phyloP scores from a whole-genome alignment of 2,329 filamentous ascomycete genomes.

The Pseudocercospora musae region DNA sequence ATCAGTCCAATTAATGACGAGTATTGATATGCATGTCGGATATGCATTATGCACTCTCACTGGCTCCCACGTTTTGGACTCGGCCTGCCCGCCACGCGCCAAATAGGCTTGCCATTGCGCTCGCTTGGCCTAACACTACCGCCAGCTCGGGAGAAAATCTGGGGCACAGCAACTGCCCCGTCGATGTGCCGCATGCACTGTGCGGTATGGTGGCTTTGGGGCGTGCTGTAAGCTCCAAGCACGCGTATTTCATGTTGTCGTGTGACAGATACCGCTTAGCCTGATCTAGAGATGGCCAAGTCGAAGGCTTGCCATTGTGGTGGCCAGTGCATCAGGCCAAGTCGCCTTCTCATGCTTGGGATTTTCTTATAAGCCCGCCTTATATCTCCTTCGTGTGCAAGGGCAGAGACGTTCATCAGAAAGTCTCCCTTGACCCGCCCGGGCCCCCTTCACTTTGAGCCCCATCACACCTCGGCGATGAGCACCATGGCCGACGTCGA shows the following conservation, averaged over 20 bases:
- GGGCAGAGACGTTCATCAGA: neutral
- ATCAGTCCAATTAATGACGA: neutral
- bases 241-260: neutral
- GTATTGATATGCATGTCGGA: neutral
- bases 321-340: neutral
- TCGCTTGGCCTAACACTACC: neutral
- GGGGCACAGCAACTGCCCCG: neutral
- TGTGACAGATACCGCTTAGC: neutral
- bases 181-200: neutral
- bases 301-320: neutral
- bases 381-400: neutral
- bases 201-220: neutral
- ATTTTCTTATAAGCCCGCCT: neutral
- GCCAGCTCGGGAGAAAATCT: neutral
- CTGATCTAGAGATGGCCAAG: neutral
- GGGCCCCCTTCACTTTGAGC: neutral
- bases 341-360: neutral
- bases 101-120: neutral
- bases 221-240: neutral
- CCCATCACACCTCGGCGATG: neutral
- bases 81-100: neutral
- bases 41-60: neutral
- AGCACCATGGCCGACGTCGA: constrained; percentile 23
- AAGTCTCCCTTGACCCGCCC: neutral
- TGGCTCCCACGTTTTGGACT: neutral